Base-by-base conservation (phyloP, 2,329 filamentous ascomycete species). In the Diaporthe velutina region DNA sequence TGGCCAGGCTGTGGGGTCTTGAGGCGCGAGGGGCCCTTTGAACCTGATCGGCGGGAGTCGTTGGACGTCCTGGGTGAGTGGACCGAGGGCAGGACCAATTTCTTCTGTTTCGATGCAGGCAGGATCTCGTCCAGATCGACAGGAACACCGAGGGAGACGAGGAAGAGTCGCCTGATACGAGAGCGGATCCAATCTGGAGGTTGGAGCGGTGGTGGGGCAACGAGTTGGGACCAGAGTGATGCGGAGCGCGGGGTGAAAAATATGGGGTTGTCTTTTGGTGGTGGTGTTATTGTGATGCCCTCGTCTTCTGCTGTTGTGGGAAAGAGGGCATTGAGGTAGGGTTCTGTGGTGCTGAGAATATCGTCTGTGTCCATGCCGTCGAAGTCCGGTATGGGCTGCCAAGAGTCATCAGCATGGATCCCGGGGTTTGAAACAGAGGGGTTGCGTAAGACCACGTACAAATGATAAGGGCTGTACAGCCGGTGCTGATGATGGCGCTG, bases 171-270 rank as follows among this genome's bases (percentile, higher is more conserved):
- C 71, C 97, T 93, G 79, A 98, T 99, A 70, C 96, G 94, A 70
- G 95, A 98, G 77, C 97, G 95, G 75, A 98, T 97, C 97, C 97
- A 99, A 83, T 99, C 97, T 0, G 97, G 96, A 8, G 97, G 97
- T 80, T 98, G 95, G 50, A 99, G 90, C 3, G 97, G 96, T 2
- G 97, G 97, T 28, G 97, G 96, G 2, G 96, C 96, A 40, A 98
- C 95, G 6, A 99, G 91, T 85, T 99, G 97, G 54, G 96, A 95
- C 97, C 97, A 99, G 45, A 99, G 88, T 0, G 97, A 98, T 73
- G 94, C 92, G 76, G 94, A 97, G 74, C 96, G 92, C 70, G 95
- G 93, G 54, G 95, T 97, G 72, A 95, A 91, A 84, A 98, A 97
- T 68, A 95, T 90, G 58, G 93, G 87, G 76, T 90, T 88, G 45